phyloP scores from a whole-genome alignment of 2,329 filamentous ascomycete species.

The Drechmeria coniospora region DNA sequence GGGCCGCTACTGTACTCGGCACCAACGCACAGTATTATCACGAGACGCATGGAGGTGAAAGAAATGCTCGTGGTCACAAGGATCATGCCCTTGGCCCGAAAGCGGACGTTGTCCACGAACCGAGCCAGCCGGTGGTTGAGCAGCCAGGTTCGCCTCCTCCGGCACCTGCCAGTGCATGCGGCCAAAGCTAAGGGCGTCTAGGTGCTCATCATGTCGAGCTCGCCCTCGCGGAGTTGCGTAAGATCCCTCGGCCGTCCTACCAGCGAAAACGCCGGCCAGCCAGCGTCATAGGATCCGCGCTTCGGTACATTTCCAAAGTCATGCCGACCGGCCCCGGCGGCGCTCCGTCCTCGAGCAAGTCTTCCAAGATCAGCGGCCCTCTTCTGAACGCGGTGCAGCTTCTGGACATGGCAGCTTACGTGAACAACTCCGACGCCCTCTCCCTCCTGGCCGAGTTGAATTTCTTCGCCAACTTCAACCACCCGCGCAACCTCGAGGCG shows the following conservation, averaged over 20 bases:
- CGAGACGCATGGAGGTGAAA: constrained; percentile 15
- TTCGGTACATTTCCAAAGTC: constrained; percentile 30
- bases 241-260: constrained; percentile 29
- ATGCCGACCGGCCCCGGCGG: constrained; percentile 34
- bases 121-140: constrained; percentile 11
- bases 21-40: constrained; percentile 24
- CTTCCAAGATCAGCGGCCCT: constrained; percentile 22
- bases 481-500: constrained; percentile 64
- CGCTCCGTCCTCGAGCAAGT: constrained; percentile 24
- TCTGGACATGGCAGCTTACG: constrained; percentile 34
- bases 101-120: constrained; percentile 14
- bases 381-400: constrained; percentile 35
- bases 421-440: constrained; percentile 66
- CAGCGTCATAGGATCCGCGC: constrained; percentile 25
- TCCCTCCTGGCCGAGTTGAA: constrained; percentile 87
- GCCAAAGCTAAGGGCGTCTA: constrained; percentile 8
- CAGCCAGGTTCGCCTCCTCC: constrained; percentile 21
- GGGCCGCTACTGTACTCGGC: constrained; percentile 21
- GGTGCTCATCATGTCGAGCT: constrained; percentile 38
- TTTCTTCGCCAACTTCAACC: constrained; percentile 86
- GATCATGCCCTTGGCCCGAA: constrained; percentile 17
- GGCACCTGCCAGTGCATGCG: neutral
- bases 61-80: constrained; percentile 11
- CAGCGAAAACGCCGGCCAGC: constrained; percentile 27
- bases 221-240: constrained; percentile 33